Evolutionary conservation across 371 early-diverging fungal genomes (phyloP).

Genomic region (Mucor circinelloides): DNA sequence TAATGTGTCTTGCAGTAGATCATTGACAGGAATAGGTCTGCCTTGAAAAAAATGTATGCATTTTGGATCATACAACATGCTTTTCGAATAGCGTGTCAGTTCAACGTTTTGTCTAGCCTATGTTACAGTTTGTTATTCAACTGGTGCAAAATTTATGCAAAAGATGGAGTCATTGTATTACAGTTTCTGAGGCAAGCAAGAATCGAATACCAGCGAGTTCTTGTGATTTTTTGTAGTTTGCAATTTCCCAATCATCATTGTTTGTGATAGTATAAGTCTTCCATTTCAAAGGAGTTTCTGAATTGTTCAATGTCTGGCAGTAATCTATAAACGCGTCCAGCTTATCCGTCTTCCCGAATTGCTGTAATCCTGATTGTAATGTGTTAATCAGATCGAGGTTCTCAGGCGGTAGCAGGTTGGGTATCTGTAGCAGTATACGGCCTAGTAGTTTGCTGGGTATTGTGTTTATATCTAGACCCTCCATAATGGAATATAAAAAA

Average conservation of each 20-base stretch:
- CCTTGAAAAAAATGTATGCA: constrained; percentile 8
- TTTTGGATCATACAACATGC: constrained; percentile 5
- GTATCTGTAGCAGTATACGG: constrained; percentile 39
- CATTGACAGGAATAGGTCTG: constrained; percentile 14
- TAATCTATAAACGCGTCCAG: constrained; percentile 39
- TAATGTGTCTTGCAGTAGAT: constrained; percentile 18
- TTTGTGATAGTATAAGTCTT: constrained; percentile 7
- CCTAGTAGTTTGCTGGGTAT: constrained; percentile 36
- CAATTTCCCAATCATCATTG: constrained; percentile 25
- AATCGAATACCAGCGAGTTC: constrained; percentile 24
- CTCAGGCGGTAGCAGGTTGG: constrained; percentile 23
- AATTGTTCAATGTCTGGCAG: constrained; percentile 14
- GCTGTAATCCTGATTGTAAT: constrained; percentile 31
- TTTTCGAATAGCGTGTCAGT: constrained; percentile 11
- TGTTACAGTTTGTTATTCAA: background rate
- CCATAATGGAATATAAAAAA: constrained; percentile 21
- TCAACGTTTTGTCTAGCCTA: constrained; percentile 21
- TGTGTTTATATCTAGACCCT: constrained; percentile 30
- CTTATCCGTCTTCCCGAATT: constrained; percentile 35
- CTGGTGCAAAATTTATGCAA: background rate
- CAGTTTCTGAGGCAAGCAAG: constrained; percentile 20
- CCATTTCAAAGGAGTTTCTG: constrained; percentile 17
- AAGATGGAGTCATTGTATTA: constrained; percentile 1
- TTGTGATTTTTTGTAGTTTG: constrained; percentile 19
- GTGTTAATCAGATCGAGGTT: constrained; percentile 21